Evolutionary conservation across 2,329 filamentous ascomycete species (phyloP).

Genomic region (Fusarium sp.): DNA sequence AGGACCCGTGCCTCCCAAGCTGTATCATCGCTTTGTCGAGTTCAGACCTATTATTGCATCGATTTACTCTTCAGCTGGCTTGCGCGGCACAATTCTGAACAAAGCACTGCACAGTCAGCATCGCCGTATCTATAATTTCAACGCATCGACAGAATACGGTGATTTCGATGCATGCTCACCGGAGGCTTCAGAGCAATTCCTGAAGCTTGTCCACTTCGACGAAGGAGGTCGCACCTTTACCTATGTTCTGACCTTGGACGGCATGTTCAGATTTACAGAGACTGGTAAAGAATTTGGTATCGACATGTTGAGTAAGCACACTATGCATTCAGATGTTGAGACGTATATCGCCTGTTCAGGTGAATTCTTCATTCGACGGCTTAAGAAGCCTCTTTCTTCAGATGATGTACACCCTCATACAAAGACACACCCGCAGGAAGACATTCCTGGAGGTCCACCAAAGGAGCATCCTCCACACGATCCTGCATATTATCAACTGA

Average conservation of each 20-base stretch:
- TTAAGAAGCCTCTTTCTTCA: conserved; percentile 58
- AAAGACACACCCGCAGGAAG: conserved; percentile 60
- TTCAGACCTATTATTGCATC: conserved; percentile 88
- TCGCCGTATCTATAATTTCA: conserved; percentile 86
- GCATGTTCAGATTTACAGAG: conserved; percentile 88
- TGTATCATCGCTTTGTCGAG: conserved; percentile 94
- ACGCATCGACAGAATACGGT: conserved; percentile 77
- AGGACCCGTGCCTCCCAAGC: conserved; percentile 78
- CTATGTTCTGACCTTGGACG: conserved; percentile 89
- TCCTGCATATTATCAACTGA: conserved; percentile 76
- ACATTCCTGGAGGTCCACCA: conserved; percentile 58
- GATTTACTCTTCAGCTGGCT: conserved; percentile 82
- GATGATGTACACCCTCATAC: conserved; percentile 54
- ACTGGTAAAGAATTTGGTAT: conserved; percentile 96
- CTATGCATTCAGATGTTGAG: conserved; percentile 93
- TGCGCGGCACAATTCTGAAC: conserved; percentile 82
- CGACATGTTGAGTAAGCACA: conserved; percentile 92
- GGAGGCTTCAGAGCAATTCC: conserved; percentile 79
- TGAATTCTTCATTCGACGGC: conserved; percentile 87
- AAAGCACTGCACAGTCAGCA: conserved; percentile 92
- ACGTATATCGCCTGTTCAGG: conserved; percentile 92
- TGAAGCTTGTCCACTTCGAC: conserved; percentile 87
- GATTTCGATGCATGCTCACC: conserved; percentile 70
- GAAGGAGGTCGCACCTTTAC: conserved; percentile 88
- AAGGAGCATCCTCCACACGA: conserved; percentile 53